Conservation (phyloP, 192 early-diverging fungal species). For the Nowakowskiella sp. region DNA sequence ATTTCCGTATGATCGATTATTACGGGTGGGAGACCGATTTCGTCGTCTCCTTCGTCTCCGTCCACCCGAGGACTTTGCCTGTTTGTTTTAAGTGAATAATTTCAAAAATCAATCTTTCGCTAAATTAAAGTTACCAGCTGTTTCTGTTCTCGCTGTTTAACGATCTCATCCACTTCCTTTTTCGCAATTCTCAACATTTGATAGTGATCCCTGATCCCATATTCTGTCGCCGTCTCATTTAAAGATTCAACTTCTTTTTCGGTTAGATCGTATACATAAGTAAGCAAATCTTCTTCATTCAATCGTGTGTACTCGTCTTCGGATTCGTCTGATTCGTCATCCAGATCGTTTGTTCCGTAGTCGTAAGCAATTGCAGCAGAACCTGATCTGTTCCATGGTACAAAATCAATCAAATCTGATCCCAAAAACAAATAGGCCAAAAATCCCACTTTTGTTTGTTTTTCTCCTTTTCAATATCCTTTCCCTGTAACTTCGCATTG, state of each 20-base stretch:
- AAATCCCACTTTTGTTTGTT: neutral
- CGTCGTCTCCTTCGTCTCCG: too few relatives aligned
- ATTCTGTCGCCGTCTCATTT: constrained; percentile 35
- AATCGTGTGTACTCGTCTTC: too few relatives aligned
- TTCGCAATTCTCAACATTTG: constrained; percentile 29
- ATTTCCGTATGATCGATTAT: neutral
- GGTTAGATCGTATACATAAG: constrained; percentile 31
- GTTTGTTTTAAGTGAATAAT: too few relatives aligned
- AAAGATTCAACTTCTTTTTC: constrained; percentile 32
- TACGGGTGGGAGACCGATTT: neutral
- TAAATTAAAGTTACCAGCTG: too few relatives aligned
- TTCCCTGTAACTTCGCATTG: constrained; percentile 23
- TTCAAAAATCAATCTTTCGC: too few relatives aligned
- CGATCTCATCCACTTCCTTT: too few relatives aligned
- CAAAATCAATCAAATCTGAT: neutral
- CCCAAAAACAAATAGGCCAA: neutral
- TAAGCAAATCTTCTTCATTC: too few relatives aligned
- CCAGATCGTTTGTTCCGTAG: constrained; percentile 13
- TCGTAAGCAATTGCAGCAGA: constrained; percentile 20
- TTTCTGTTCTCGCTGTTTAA: too few relatives aligned
- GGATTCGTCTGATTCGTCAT: constrained; percentile 6
- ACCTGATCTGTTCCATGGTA: constrained; percentile 12
- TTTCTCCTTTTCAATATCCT: constrained; percentile 24
- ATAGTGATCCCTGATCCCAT: constrained; percentile 33
- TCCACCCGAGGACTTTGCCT: too few relatives aligned